Evolutionary conservation across 495 filamentous ascomycete genomes (phyloP).

Genomic region (Aspergillus sparsus): DNA sequence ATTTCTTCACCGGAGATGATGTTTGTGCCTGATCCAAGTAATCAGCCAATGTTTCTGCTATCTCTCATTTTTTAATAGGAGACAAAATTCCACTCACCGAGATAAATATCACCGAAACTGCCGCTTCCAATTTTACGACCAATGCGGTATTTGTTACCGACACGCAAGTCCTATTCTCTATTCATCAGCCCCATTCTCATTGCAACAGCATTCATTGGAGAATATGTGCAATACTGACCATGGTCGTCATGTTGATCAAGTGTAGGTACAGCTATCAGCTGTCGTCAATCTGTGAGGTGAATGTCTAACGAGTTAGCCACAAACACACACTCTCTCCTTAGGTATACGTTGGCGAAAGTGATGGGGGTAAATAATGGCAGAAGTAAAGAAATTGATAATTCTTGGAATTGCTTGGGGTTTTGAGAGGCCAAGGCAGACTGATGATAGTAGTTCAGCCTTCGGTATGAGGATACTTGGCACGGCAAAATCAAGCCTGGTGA

Average conservation of each 20-base stretch:
- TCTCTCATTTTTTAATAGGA: background rate
- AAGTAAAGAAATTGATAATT: conserved; percentile 17
- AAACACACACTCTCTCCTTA: background rate
- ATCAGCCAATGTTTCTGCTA: conserved; percentile 10
- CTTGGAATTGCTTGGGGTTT: conserved; percentile 20
- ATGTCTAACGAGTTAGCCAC: conserved; percentile 7
- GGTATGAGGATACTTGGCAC: conserved; percentile 19
- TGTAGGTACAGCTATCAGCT: conserved; percentile 43
- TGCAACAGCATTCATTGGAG: background rate
- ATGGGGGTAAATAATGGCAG: conserved; percentile 21
- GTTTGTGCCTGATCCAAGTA: conserved; percentile 71
- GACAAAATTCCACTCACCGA: conserved; percentile 57
- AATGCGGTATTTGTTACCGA: conserved; percentile 99
- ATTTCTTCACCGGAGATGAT: conserved; percentile 99
- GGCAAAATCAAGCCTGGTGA: conserved; percentile 18
- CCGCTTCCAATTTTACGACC: conserved; percentile 99
- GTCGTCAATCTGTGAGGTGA: conserved; percentile 25
- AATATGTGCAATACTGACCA: conserved; percentile 33
- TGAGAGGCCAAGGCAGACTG: conserved; percentile 24
- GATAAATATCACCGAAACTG: conserved; percentile 98
- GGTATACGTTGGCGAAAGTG: conserved; percentile 4
- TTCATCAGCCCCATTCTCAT: conserved; percentile 20
- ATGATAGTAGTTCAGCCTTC: conserved; percentile 20
- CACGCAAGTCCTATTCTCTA: conserved; percentile 81
- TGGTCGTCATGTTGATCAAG: conserved; percentile 51